Conservation (phyloP, 495 filamentous ascomycete genomes). For the Penicillium paradoxum region DNA sequence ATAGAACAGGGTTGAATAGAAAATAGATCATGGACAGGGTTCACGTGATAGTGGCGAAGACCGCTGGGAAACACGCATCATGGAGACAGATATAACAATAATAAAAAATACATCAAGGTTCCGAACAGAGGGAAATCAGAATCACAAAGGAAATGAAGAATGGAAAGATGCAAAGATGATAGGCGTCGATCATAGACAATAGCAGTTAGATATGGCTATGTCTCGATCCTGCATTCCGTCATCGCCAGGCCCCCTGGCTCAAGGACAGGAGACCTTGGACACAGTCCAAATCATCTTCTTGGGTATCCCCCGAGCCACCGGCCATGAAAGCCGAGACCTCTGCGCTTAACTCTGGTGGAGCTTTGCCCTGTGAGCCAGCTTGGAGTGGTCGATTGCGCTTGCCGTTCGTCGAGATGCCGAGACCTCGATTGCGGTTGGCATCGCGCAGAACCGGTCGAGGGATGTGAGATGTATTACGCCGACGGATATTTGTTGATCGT, state of each 20-base stretch:
- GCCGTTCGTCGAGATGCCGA: constrained; percentile 25
- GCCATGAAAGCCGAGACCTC: constrained; percentile 69
- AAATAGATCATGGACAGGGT: constrained; percentile 20
- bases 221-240: constrained; percentile 4
- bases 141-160: constrained; percentile 24
- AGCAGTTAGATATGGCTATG: not conserved
- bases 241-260: constrained; percentile 61
- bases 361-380: constrained; percentile 24
- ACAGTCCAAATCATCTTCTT: constrained; percentile 68
- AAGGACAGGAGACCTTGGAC: constrained; percentile 72
- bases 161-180: constrained; percentile 6
- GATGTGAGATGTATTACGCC: constrained; percentile 31
- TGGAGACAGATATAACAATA: constrained; percentile 14
- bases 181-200: not conserved
- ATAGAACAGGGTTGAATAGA: constrained; percentile 7
- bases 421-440: constrained; percentile 32
- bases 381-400: constrained; percentile 36
- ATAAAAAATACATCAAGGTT: constrained; percentile 14
- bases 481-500: constrained; percentile 34
- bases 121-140: constrained; percentile 13
- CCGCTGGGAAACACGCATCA: constrained; percentile 36
- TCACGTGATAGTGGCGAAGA: constrained; percentile 31
- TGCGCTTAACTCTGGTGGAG: constrained; percentile 36
- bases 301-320: constrained; percentile 53
- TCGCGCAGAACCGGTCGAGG: constrained; percentile 45